A percentile compares a stretch with the other conserved stretches of the same genome.
These are phyloP conservation scores for Aspergillus sp. DNA, from an alignment of 2,329 filamentous ascomycete genomes.

Conservation along the genomic window DNA sequence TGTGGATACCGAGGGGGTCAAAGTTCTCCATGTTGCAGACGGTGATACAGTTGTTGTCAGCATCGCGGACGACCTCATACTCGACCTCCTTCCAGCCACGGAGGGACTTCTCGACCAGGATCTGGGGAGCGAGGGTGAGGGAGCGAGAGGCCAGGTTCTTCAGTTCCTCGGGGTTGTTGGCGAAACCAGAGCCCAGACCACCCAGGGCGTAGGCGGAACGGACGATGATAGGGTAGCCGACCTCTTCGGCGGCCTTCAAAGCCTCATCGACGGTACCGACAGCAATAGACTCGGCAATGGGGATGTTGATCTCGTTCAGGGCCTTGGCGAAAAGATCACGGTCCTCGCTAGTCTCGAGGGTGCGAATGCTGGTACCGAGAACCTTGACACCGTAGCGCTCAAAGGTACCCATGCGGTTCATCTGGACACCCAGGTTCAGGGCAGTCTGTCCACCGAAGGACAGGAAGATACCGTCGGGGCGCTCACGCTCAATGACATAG, in stretches of 20 bases:
- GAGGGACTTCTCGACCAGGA: conserved; percentile 95
- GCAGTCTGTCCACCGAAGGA: conserved; percentile 97
- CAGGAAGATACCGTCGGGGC: conserved; percentile 94
- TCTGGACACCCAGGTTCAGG: conserved; percentile 92
- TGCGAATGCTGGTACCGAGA: conserved; percentile 90
- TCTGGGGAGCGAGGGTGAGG: conserved; percentile 89
- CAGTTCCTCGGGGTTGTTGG: conserved; percentile 89
- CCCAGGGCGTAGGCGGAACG: conserved; percentile 95
- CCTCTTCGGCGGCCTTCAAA: conserved; percentile 75
- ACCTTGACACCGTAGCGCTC: conserved; percentile 95
- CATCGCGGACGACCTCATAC: conserved; percentile 96
- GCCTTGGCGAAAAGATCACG: conserved; percentile 95
- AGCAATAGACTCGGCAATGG: conserved; percentile 93
- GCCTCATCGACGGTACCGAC: conserved; percentile 90
- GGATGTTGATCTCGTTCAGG: conserved; percentile 94
- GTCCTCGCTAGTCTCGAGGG: conserved; percentile 91
- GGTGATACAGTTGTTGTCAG: conserved; percentile 97
- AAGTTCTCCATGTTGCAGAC: conserved; percentile 99
- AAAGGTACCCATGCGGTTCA: conserved; percentile 94
- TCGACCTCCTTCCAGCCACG: conserved; percentile 99
- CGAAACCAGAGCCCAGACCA: conserved; percentile 94
- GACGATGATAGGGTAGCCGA: conserved; percentile 97
- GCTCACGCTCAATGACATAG: conserved; percentile 94
- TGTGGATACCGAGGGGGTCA: conserved; percentile 94
- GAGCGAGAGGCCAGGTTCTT: conserved; percentile 90